These are phyloP conservation scores for Silene noctiflora DNA, from an alignment of 179 eudicot species.

Conservation along the genomic window DNA sequence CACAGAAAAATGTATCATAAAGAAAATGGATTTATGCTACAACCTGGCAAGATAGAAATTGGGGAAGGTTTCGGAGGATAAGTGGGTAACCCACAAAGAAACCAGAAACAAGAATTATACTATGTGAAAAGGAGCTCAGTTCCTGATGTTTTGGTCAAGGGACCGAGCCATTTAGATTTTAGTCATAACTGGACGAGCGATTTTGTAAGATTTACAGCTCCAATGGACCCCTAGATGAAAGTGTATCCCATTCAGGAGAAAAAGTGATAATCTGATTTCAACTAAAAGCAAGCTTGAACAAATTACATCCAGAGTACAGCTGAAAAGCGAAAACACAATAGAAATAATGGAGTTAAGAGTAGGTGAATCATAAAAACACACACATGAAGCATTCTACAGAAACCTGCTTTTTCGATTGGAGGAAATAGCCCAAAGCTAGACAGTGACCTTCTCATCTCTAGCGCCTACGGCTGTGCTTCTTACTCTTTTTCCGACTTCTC, in stretches of 20 bases:
- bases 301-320: background rate
- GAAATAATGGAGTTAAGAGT: background rate
- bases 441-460: constrained; percentile 4
- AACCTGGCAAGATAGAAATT: no score
- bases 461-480: constrained; percentile 39
- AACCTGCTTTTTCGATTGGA: background rate
- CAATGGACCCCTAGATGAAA: background rate
- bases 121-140: no score
- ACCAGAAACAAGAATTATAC: no score
- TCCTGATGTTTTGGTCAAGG: no score
- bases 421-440: background rate
- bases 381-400: background rate
- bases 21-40: no score
- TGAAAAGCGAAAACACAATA: background rate
- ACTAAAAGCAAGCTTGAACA: background rate
- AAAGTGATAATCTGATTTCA: background rate
- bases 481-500: constrained; percentile 53
- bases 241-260: background rate
- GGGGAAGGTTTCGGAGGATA: no score
- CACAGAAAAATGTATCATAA: no score
- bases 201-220: background rate
- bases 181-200: background rate
- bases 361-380: background rate
- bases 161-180: no score
- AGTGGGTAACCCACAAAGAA: no score